phyloP scores from a whole-genome alignment of 2,329 filamentous ascomycete genomes.

The Colletotrichum musae region DNA sequence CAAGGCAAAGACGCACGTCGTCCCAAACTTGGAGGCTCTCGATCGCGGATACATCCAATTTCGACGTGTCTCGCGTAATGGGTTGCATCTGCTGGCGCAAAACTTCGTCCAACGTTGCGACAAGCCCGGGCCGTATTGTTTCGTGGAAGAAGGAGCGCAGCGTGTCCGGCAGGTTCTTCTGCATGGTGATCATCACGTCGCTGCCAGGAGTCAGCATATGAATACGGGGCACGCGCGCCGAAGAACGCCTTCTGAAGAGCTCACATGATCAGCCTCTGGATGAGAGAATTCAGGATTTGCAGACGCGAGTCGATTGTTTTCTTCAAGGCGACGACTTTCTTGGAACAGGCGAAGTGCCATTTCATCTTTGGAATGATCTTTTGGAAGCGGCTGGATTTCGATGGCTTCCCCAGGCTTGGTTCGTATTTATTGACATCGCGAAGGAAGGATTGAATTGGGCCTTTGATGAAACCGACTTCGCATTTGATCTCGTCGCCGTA shows the following conservation, averaged over 20 bases:
- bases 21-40: not conserved
- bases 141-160: not conserved
- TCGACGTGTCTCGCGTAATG: not conserved
- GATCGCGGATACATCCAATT: not conserved
- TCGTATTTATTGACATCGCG: not conserved
- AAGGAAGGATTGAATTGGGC: not conserved
- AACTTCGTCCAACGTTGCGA: not conserved
- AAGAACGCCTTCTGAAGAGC: too few species aligned
- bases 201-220: not conserved
- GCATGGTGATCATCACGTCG: not conserved
- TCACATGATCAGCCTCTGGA: not conserved
- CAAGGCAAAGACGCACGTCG: not conserved
- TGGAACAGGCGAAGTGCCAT: not conserved
- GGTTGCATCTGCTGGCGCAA: not conserved
- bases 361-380: not conserved
- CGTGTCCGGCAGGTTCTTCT: not conserved
- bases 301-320: not conserved
- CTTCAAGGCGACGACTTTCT: not conserved
- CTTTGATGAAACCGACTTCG: not conserved
- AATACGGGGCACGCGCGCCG: too few species aligned
- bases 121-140: not conserved
- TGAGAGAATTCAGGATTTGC: not conserved
- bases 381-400: not conserved
- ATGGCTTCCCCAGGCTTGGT: not conserved
- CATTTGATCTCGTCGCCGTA: not conserved